Conservation (phyloP, 495 filamentous ascomycete species). For the Hypoxylon rickii region DNA sequence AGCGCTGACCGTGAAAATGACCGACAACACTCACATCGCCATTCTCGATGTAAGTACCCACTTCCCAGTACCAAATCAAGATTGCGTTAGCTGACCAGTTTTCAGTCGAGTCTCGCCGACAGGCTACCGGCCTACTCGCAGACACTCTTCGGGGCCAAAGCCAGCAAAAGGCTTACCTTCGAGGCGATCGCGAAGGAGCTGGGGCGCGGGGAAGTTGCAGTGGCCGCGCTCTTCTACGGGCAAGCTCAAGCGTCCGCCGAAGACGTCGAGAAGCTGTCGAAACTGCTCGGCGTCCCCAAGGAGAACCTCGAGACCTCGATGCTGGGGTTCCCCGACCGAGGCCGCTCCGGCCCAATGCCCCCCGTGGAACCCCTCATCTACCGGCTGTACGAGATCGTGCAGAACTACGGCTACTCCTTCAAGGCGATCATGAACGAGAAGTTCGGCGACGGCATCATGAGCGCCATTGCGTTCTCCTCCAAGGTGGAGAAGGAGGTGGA, state of each 20-base stretch:
- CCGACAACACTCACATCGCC: conserved; percentile 36
- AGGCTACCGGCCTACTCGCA: conserved; percentile 69
- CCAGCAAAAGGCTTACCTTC: conserved; percentile 74
- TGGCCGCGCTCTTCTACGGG: conserved; percentile 94
- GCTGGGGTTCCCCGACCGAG: conserved; percentile 78
- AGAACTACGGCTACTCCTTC: conserved; percentile 97
- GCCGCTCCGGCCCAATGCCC: conserved; percentile 86
- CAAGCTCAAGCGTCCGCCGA: conserved; percentile 79
- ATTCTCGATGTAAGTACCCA: conserved; percentile 42
- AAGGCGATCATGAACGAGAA: conserved; percentile 98
- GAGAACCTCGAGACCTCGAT: conserved; percentile 64
- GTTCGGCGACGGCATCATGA: conserved; percentile 99
- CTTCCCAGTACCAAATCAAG: neutral
- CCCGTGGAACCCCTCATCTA: conserved; percentile 94
- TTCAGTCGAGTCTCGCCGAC: conserved; percentile 49
- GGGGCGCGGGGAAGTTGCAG: conserved; percentile 85
- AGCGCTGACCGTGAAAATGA: conserved; percentile 34
- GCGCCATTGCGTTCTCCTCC: conserved; percentile 89
- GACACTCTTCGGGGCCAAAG: conserved; percentile 86
- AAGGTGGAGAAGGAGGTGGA: conserved; percentile 97
- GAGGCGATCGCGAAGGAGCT: conserved; percentile 76
- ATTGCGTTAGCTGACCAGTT: too few species aligned
- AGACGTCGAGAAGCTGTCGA: conserved; percentile 74
- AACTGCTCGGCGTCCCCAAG: conserved; percentile 66
- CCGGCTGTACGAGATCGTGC: conserved; percentile 91